Evolutionary conservation across 2,329 filamentous ascomycete species (phyloP), one percentile per base, ranked within the genome.

Genomic region (Stachybotrys echinatus): DNA sequence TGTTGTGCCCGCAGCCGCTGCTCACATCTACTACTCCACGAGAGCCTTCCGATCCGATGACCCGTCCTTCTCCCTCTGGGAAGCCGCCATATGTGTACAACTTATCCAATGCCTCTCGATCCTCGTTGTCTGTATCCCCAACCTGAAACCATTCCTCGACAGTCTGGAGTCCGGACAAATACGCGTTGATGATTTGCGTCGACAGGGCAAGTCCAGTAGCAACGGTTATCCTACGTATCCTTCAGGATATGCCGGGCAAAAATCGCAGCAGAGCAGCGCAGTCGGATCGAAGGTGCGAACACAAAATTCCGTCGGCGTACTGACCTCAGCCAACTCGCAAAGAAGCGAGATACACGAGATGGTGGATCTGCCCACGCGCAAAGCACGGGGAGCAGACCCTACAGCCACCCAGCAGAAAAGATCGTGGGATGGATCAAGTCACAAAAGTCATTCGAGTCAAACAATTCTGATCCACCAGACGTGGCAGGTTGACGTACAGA

Each of bases 61-160:
- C 45, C 47, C 50, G 21, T 50, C 56, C 3, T 63, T 63, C 40
- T 50, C 53, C 18, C 49, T 60, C 20, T 63, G 61, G 61, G 48
- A 58, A 23, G 53, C 59, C 3, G 42, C 54, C 17, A 52, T 63
- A 17, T 37, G 55, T 8, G 54, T 61, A 7, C 56, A 61, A n/a
- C 51, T 63, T 17, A 60, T 63, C 6, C 59, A 61, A 39, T 64
- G 61, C 37, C 58, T 64, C 1, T 50, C 57, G 22, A 60, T 64
- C 23, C 48, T 64, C 12, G 60, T 59, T 6, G 57, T 57, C 6
- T 64, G 61, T 45, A 43, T 62, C 6, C 61, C 61, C 27, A 62
- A 62, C 45, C 61, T 64, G 27, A 64, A 64, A 23, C 61, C 59
- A 0, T 64, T 64, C 43, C 57, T 64, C 21, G 60, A 64, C 42